Percentiles rank a stretch among this genome's conserved stretches.
Conservation (phyloP, 2,329 filamentous ascomycete genomes). For the Ophiostoma sp. region DNA sequence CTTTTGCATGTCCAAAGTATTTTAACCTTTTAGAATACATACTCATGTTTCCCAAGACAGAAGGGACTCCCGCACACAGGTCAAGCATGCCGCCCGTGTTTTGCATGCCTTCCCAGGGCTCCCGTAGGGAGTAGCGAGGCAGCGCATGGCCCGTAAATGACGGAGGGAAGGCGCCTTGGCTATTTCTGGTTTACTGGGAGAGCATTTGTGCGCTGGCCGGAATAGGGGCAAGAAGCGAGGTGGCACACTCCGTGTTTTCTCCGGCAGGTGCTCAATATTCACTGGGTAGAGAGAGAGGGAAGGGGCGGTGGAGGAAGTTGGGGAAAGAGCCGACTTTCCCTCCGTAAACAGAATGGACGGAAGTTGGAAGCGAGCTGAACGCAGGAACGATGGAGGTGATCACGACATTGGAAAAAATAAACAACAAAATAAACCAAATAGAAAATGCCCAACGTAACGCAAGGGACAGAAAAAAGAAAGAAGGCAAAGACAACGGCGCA, state of each 20-base stretch:
- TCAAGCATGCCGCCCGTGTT: neutral
- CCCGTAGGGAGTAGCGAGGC: neutral
- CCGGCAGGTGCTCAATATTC: neutral
- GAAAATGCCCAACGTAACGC: neutral
- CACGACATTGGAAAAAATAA: neutral
- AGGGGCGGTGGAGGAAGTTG: neutral
- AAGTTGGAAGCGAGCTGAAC: neutral
- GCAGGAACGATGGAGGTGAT: neutral
- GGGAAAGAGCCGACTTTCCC: neutral
- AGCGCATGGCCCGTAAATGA: neutral
- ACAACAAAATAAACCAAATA: neutral
- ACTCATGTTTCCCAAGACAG: too few relatives aligned
- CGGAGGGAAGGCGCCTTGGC: neutral
- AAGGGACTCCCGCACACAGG: neutral
- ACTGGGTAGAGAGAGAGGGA: neutral
- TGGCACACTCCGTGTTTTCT: neutral
- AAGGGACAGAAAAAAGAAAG: neutral
- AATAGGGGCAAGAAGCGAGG: neutral
- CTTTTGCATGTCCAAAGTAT: neutral
- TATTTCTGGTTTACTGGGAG: neutral
- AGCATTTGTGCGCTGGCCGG: neutral
- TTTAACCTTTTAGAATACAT: neutral
- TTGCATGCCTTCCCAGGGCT: neutral
- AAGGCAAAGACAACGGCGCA: too few relatives aligned
- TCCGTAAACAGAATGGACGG: neutral